Base-by-base conservation (phyloP, 169 alveolate genomes). In the Eimeria tenella region DNA sequence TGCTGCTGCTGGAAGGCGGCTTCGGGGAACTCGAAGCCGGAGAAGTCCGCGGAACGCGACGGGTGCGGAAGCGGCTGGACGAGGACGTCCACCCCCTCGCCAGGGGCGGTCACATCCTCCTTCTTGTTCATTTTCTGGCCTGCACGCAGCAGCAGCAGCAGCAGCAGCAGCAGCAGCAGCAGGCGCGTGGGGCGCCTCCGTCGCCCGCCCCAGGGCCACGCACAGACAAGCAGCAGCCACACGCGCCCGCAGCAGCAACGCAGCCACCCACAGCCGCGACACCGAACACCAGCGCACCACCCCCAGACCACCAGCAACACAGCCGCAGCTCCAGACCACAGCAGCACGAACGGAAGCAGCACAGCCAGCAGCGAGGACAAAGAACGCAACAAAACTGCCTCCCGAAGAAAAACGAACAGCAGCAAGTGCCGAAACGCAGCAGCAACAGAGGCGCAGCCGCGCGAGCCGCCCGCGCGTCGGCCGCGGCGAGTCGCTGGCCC, bases 31-130 rank as follows among this genome's bases (percentile, higher is more conserved):
- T 31, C 42, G 84, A 10, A 42, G 15, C 62, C 4, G 84, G 10
- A 17, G 19, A 49, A 11, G 75, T 82, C 58, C 21, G 83, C 58
- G 42, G 90, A 17, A 9, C 90, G 73, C 9, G 90, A 82, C 4
- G 90, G 75, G 58, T 82, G 90, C 5, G 90, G 90, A 11, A 82
- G 74, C 13, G 90, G 90, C 74, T 82, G 90, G 25, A 82, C 90
- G 75, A 82, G 90, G 75, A 82, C 74, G 25, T 82, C 90, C 90
- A 82, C 90, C 75, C 90, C 90, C 70, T 55, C 90, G 74, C 56
- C 90, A 55, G 90, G 90, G 70, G 74, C 23, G 49, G 65, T n/a
- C 58, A 73, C 90, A 56, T 82, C 90, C 58, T 82, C 90, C 90
- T 25, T 50, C 42, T 31, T 58, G 90, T 74, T 82, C 90, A 82